A percentile compares a stretch with the other conserved stretches of the same genome.
phyloP scores from a whole-genome alignment of 306 rosid genomes.

The Mimosa pudica region DNA sequence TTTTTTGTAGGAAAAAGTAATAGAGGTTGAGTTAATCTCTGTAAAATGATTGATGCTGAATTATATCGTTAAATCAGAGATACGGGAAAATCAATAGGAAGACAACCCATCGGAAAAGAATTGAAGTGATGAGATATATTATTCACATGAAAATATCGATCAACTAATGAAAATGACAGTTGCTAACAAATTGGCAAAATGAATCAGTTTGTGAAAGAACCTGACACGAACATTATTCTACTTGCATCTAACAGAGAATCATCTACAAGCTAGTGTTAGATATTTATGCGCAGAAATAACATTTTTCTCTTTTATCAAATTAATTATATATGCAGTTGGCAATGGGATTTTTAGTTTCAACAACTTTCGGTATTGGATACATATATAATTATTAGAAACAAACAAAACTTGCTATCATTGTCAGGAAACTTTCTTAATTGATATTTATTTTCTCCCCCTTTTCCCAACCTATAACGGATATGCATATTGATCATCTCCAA shows the following conservation, averaged over 20 bases:
- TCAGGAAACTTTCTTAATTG: slow-evolving; percentile 10
- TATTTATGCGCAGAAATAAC: slow-evolving; percentile 16
- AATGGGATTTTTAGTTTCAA: slow-evolving; percentile 17
- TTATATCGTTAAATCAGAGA: slow-evolving; percentile 9
- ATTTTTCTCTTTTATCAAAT: not conserved
- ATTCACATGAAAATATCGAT: slow-evolving; percentile 30
- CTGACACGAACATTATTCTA: not conserved
- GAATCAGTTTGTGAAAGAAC: slow-evolving; percentile 1
- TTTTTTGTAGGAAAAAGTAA: not conserved
- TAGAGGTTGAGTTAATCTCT: not conserved
- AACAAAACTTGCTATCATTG: slow-evolving; percentile 26
- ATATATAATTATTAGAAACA: not conserved
- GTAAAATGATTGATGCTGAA: not conserved
- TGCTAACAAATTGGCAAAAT: slow-evolving; percentile 23
- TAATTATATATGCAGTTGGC: not conserved
- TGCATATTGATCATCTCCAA: not conserved
- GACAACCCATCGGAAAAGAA: slow-evolving; percentile 15
- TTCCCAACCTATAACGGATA: not conserved
- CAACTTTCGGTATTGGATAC: not conserved
- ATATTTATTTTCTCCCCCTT: not conserved
- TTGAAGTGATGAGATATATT: slow-evolving; percentile 36
- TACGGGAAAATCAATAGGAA: not conserved
- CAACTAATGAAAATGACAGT: slow-evolving; percentile 34
- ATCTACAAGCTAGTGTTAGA: slow-evolving; percentile 11
- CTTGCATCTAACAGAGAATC: slow-evolving; percentile 1